Evolutionary conservation across 495 filamentous ascomycete species (phyloP).

Genomic region (Daldinia concentrica): DNA sequence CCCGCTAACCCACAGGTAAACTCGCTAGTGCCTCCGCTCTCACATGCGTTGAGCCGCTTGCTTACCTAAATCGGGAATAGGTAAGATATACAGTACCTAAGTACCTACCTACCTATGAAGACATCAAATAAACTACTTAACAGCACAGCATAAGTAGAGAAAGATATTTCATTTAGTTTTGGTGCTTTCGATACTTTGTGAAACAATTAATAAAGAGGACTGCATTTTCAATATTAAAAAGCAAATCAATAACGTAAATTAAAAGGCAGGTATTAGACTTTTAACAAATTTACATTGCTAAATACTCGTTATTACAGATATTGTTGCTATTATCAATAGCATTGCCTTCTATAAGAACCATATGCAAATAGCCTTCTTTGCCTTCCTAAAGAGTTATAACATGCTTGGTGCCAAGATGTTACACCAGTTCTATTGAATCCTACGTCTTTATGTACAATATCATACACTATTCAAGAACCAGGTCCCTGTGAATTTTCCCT

Average conservation of each 20-base stretch:
- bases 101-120: too few species aligned
- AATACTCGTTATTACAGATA: neutral
- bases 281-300: neutral
- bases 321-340: neutral
- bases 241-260: neutral
- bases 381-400: neutral
- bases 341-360: neutral
- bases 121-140: too few species aligned
- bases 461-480: neutral
- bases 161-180: neutral
- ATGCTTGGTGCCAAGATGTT: neutral
- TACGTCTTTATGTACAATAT: neutral
- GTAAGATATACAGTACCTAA: neutral
- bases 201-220: too few species aligned
- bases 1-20: neutral
- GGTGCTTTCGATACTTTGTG: neutral
- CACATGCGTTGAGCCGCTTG: neutral
- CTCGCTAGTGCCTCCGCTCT: neutral
- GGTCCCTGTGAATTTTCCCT: neutral
- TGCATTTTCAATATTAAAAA: neutral
- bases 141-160: too few species aligned
- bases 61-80: conserved; percentile 11
- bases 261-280: neutral
- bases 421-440: neutral
- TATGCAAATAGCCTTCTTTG: neutral